phyloP scores from a whole-genome alignment of 1,284 basidiomycete genomes.

The Cutaneotrichosporon curvatum region DNA sequence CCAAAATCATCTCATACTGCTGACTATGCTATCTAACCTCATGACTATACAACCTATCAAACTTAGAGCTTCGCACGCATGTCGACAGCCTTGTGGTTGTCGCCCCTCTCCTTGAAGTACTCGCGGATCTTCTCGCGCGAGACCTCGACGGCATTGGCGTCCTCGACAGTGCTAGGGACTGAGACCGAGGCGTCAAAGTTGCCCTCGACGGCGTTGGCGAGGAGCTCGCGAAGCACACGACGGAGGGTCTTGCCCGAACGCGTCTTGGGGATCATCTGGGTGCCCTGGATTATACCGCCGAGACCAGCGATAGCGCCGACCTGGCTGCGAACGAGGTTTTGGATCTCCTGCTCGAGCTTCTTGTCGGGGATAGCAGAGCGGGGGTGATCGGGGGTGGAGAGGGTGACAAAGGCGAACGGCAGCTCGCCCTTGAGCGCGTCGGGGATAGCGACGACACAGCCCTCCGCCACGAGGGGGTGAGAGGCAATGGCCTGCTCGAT shows the following conservation, averaged over 20 bases:
- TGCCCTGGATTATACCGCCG: constrained; percentile 71
- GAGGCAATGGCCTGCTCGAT: constrained; percentile 87
- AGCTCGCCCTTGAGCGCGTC: constrained; percentile 63
- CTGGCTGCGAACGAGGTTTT: constrained; percentile 86
- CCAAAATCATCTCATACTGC: no score
- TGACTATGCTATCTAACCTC: no score
- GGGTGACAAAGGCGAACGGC: constrained; percentile 58
- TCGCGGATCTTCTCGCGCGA: constrained; percentile 17
- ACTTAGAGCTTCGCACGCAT: constrained; percentile 1
- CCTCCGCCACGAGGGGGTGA: constrained; percentile 87
- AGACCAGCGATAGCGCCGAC: constrained; percentile 92
- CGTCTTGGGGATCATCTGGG: constrained; percentile 79
- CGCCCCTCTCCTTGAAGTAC: constrained; percentile 15
- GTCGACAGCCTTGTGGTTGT: constrained; percentile 14
- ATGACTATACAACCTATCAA: not conserved
- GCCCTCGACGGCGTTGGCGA: constrained; percentile 17
- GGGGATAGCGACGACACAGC: constrained; percentile 66
- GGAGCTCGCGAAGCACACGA: constrained; percentile 56
- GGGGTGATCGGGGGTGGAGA: constrained; percentile 27
- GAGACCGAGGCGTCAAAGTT: constrained; percentile 15
- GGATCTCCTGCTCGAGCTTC: constrained; percentile 58
- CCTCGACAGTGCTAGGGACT: constrained; percentile 18
- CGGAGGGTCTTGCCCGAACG: constrained; percentile 89
- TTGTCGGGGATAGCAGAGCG: constrained; percentile 56
- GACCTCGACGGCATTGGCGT: constrained; percentile 11